Conservation (phyloP, 2,329 filamentous ascomycete species). For the Verticillium isaacii region DNA sequence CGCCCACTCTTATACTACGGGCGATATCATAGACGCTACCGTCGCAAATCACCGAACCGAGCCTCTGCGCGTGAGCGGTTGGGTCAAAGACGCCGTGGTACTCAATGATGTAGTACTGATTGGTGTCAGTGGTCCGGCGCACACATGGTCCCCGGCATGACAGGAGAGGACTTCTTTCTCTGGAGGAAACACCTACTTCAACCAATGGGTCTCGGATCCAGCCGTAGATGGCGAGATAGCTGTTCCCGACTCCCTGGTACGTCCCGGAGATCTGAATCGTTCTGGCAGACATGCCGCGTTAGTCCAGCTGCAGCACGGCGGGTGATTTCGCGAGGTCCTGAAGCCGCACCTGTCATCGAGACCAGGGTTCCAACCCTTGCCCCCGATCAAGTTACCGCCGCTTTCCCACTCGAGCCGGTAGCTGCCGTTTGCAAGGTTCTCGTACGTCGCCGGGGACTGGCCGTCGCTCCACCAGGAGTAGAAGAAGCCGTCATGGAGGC, state of each 20-base stretch:
- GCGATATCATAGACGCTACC: constrained; percentile 32
- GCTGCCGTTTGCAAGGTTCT: constrained; percentile 32
- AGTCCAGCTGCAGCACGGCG: neutral
- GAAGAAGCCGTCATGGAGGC: constrained; percentile 34
- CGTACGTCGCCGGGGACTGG: constrained; percentile 31
- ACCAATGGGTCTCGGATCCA: constrained; percentile 30
- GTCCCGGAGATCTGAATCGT: constrained; percentile 43
- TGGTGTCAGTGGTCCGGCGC: neutral
- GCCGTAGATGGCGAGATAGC: constrained; percentile 34
- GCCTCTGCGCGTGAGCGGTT: constrained; percentile 22
- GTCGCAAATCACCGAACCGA: constrained; percentile 29
- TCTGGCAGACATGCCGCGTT: constrained; percentile 21
- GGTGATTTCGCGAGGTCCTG: neutral
- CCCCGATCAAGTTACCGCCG: constrained; percentile 48
- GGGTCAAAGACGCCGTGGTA: constrained; percentile 32
- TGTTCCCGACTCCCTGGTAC: constrained; percentile 42
- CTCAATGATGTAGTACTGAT: constrained; percentile 31
- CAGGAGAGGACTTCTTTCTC: neutral
- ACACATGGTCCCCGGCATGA: too few species aligned
- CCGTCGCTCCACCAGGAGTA: constrained; percentile 44
- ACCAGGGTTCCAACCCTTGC: constrained; percentile 54
- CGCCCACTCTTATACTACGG: constrained; percentile 28
- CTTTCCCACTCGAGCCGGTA: constrained; percentile 40
- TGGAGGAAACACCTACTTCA: constrained; percentile 12
- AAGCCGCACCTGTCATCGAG: constrained; percentile 12